phyloP scores from a whole-genome alignment of 2,329 filamentous ascomycete genomes.

The Myriangium duriaei region DNA sequence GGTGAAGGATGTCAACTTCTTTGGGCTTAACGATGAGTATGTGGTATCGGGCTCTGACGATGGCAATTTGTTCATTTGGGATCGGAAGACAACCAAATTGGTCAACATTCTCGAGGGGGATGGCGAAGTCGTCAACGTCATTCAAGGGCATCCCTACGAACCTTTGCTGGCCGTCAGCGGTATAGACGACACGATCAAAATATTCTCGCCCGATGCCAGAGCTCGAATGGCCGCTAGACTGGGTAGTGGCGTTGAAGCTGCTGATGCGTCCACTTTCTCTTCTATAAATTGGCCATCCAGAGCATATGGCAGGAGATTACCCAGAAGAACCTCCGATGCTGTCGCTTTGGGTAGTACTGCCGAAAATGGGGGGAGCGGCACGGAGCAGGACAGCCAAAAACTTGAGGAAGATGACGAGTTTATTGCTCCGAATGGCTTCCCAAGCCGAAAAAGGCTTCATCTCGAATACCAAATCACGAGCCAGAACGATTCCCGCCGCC shows the following conservation, averaged over 20 bases:
- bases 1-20: slow-evolving; percentile 59
- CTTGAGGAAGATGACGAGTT: slow-evolving; percentile 26
- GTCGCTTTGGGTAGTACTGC: slow-evolving; percentile 19
- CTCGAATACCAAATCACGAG: slow-evolving; percentile 49
- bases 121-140: slow-evolving; percentile 57
- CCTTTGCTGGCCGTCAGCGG: slow-evolving; percentile 53
- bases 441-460: slow-evolving; percentile 46
- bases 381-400: slow-evolving; percentile 12
- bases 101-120: slow-evolving; percentile 55
- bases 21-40: slow-evolving; percentile 54
- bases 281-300: slow-evolving; percentile 23
- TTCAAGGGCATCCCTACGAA: slow-evolving; percentile 56
- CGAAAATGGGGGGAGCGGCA: neutral
- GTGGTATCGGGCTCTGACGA: slow-evolving; percentile 55
- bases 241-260: slow-evolving; percentile 45
- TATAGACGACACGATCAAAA: slow-evolving; percentile 57
- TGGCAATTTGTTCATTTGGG: slow-evolving; percentile 58
- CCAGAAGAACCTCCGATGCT: slow-evolving; percentile 2
- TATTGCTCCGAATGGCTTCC: slow-evolving; percentile 34
- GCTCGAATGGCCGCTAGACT: slow-evolving; percentile 45
- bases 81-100: slow-evolving; percentile 47
- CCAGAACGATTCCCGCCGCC: slow-evolving; percentile 48
- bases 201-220: slow-evolving; percentile 49
- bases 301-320: slow-evolving; percentile 9
- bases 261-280: slow-evolving; percentile 31